Base-by-base conservation (phyloP, 352 stramenopile genomes). In the Blastocystis sp. region DNA sequence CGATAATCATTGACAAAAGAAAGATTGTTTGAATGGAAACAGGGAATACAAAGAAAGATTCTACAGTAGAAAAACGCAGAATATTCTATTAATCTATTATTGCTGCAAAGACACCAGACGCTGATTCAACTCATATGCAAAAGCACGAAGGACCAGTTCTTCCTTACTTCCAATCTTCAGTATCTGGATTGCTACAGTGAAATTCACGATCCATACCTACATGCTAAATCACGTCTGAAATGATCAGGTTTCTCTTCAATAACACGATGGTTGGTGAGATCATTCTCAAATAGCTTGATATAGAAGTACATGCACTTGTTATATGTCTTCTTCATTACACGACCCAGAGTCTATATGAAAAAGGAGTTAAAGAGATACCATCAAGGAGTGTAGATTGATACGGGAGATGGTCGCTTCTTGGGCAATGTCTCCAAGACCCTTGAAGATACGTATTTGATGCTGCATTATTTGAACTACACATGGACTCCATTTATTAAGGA, bases 51-150 rank as follows among this genome's bases (percentile, higher is more conserved):
- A 33, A 7, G 27, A 62, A 51, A 4, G 22, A 24, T 42, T 66
- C 30, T 17, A 60, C 48, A 62, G 42, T 37, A 27, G 42, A 60
- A 15, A n/a, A n/a, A 27, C 70, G 62, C 42, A 53, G 44, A 19
- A 54, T 64, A 40, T 22, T 6, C 48, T 48, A n/a, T 57, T 64
- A 40, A 15, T 6, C 48, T 48, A n/a, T 57, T n/a, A 15, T 17
- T 68, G n/a, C 27, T 53, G 44, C n/a, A 82, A 64, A 22, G 44
- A 40, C 17, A 69, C 35, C 17, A 82, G 51, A 37, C 73, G 73
- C 27, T 69, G 73, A 66, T 82, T 68, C 73, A 82, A 42, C 30
- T 82, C 53, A 53, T 82, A 82, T n/a, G 73, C 73, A 42, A 82
- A 82, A 33, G 51, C 51, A 13, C 51, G 73, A 33, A 82, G 27